Evolutionary conservation across 176 grass and related monocot genomes (phyloP).

Genomic region (Avena insularis): DNA sequence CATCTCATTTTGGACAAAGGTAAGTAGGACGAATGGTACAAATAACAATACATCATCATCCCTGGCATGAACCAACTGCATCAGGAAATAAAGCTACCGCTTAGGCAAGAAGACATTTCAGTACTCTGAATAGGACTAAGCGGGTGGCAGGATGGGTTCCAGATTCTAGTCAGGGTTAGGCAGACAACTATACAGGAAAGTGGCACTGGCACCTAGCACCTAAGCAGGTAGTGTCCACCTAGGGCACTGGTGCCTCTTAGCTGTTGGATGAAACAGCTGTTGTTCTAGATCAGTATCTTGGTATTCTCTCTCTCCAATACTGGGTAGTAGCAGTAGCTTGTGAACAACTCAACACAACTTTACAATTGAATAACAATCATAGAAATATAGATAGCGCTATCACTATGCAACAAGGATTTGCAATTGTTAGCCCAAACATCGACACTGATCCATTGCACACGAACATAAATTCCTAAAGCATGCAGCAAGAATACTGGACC

Average conservation of each 20-base stretch:
- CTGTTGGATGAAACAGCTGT: not conserved
- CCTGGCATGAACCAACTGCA: constrained; percentile 6
- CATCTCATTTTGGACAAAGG: not conserved
- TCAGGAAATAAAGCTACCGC: not conserved
- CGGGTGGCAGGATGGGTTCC: not conserved
- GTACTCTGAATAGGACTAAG: not conserved
- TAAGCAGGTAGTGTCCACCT: not conserved
- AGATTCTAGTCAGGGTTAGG: not conserved
- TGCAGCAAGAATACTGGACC: not conserved
- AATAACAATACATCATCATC: constrained; percentile 3
- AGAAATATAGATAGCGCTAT: not conserved
- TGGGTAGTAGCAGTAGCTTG: not conserved
- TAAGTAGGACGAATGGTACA: constrained; percentile 6
- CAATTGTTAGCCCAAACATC: not conserved
- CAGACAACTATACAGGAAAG: not conserved
- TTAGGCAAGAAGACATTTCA: not conserved
- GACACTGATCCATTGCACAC: not conserved
- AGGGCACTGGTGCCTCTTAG: not conserved
- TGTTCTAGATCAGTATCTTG: not conserved
- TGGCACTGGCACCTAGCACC: not conserved
- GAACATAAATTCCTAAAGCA: not conserved
- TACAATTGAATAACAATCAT: not conserved
- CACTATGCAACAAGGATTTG: not conserved
- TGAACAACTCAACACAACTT: not conserved
- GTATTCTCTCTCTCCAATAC: not conserved